Evolutionary conservation across 768 basidiomycete genomes (phyloP), one percentile per base, ranked within the genome.

Genomic region (Suillus hirtellus): DNA sequence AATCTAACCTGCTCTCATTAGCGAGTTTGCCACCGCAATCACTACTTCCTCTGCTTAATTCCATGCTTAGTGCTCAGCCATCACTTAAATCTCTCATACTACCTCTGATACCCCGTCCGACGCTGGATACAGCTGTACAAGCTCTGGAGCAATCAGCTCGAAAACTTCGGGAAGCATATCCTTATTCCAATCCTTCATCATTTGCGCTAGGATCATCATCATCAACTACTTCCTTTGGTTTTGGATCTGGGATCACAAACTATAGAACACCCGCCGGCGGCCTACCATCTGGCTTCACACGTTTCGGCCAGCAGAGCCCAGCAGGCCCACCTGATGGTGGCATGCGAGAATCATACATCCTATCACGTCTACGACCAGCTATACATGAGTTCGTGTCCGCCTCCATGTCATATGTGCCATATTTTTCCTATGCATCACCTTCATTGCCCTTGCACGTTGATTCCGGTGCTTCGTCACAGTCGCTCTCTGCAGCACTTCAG

Each of bases 341-440:
- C 43, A 94, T 93, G 90, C 87, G 93, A 64, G 89, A 92, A 63
- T 86, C 88, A 7, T 95, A 95, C 73, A 82, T 94, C 66, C 75
- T 86, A 44, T 90, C 88, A 19, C 84, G 93, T 61, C 79, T 95
- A 19, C 84, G 88, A 55, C 88, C 89, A 17, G 87, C 89, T 73
- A 86, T 93, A 58, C 77, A 81, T 59, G 92, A 93, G 59, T 95
- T 92, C 67, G 86, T 89, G 37, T 83, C 92, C 3, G 84, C 88
- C 37, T 90, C 85, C 73, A 82, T 87, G 73, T 89, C 93, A 7
- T 95, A 94, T 72, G 84, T 94, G 54, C 91, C 90, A 3, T 94
- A 95, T 72, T 95, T 95, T 72, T 89, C 92, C 24, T 88, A 84
- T 67, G 27, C 34, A 54, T 71, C 60, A 64, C 69, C 65, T 59